Evolutionary conservation across 129 eudicot species (phyloP).

Genomic region (Daucus carota): DH1_v3.0 NC_030383.2:5680501-5681000

Average conservation of each 20-base stretch:
- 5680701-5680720: constrained; percentile 27
- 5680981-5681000: neutral
- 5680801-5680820: constrained; percentile 18
- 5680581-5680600: constrained; percentile 66
- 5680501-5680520: constrained; percentile 52
- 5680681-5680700: constrained; percentile 13
- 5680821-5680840: constrained; percentile 38
- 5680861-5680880: constrained; percentile 51
- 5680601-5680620: constrained; percentile 47
- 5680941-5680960: neutral
- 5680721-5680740: constrained; percentile 28
- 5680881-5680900: constrained; percentile 24
- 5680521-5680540: constrained; percentile 61
- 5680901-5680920: neutral
- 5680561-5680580: constrained; percentile 61
- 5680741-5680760: constrained; percentile 18
- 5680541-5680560: constrained; percentile 52
- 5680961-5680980: neutral
- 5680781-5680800: constrained; percentile 19
- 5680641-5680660: constrained; percentile 59
- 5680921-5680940: neutral
- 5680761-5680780: constrained; percentile 22
- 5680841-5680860: constrained; percentile 47
- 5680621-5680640: constrained; percentile 38
- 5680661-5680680: constrained; percentile 29